Evolutionary conservation across 192 early-diverging fungal genomes (phyloP).

Genomic region (Linnemannia hyalina): DNA sequence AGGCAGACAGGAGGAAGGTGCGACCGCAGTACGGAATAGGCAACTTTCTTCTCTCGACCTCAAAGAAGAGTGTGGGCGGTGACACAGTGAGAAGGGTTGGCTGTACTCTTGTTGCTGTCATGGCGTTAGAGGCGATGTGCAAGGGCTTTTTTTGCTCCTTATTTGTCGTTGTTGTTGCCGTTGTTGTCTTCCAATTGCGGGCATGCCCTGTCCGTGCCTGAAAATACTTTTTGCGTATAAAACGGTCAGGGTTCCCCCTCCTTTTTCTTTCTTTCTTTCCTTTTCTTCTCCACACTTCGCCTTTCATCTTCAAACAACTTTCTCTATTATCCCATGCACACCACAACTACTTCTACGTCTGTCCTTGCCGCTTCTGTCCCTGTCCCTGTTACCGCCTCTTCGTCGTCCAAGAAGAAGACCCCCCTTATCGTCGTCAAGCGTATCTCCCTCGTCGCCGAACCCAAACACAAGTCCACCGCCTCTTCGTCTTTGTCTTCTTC

Average conservation of each 20-base stretch:
- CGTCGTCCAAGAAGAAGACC: slow-evolving; percentile 24
- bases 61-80: neutral
- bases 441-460: slow-evolving; percentile 28
- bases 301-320: neutral
- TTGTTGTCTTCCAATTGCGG: neutral
- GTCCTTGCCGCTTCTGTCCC: neutral
- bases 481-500: neutral
- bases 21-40: neutral
- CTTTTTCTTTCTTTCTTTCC: too few species aligned
- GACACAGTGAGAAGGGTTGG: neutral
- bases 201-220: neutral
- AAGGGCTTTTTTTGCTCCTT: neutral
- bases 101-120: neutral
- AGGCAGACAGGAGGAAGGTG: neutral
- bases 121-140: neutral
- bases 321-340: neutral
- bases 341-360: neutral
- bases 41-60: neutral
- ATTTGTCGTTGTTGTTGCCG: too few species aligned
- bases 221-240: neutral
- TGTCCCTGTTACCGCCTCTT: neutral
- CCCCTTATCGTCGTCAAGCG: slow-evolving; percentile 27
- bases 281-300: neutral
- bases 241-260: neutral
- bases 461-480: slow-evolving; percentile 10